Percentiles rank a stretch among this genome's conserved stretches.
Evolutionary conservation across 352 stramenopile genomes (phyloP).

Genomic region (Thraustotheca clavata): DNA sequence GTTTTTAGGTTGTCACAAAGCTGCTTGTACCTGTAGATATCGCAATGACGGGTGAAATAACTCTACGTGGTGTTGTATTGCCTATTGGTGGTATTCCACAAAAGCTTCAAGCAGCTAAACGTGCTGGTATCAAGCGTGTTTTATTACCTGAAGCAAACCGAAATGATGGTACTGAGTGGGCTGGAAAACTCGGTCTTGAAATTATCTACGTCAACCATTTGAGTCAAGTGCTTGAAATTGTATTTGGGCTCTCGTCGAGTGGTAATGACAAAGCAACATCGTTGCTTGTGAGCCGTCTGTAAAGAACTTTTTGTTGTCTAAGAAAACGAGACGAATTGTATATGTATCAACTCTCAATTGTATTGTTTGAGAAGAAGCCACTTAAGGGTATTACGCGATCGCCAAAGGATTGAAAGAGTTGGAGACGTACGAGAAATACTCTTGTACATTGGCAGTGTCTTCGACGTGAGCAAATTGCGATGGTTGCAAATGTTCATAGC

Average conservation of each 20-base stretch:
- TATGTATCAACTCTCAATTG: neutral
- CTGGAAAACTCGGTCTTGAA: conserved; percentile 42
- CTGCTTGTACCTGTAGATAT: conserved; percentile 60
- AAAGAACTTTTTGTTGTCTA: conserved; percentile 9
- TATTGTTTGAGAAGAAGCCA: no score
- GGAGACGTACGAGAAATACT: conserved; percentile 80
- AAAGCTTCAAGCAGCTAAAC: conserved; percentile 82
- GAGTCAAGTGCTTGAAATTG: conserved; percentile 48
- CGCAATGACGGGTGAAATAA: conserved; percentile 86
- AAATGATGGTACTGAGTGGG: conserved; percentile 60
- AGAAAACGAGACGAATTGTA: neutral
- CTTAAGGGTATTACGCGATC: conserved; percentile 2
- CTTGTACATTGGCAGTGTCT: conserved; percentile 44
- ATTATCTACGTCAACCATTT: conserved; percentile 63
- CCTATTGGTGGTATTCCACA: conserved; percentile 87
- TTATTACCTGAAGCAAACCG: conserved; percentile 68
- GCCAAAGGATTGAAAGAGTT: conserved; percentile 62
- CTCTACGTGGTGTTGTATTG: conserved; percentile 78
- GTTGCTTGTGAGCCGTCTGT: conserved; percentile 44
- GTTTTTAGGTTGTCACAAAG: conserved; percentile 23
- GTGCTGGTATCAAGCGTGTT: conserved; percentile 74
- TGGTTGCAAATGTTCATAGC: conserved; percentile 78
- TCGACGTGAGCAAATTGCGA: conserved; percentile 74
- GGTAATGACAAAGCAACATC: conserved; percentile 30
- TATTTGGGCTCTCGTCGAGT: conserved; percentile 55